Evolutionary conservation across 2,329 filamentous ascomycete genomes (phyloP).

Genomic region (Ophiostoma sp.): DNA sequence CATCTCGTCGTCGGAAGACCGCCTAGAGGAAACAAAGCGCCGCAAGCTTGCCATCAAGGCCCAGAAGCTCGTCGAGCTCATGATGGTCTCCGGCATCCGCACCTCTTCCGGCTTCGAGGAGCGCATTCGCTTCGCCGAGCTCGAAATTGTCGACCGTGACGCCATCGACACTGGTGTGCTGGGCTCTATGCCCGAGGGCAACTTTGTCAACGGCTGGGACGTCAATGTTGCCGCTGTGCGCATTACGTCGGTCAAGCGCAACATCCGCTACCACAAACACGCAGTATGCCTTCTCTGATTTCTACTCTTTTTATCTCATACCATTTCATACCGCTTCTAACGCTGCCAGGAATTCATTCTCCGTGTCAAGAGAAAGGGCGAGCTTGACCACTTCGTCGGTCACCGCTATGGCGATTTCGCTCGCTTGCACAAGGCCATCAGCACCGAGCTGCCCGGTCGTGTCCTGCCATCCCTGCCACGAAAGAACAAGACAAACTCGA

Average conservation of each 20-base stretch:
- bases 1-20: slow-evolving; percentile 94
- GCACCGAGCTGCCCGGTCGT: slow-evolving; percentile 83
- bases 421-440: slow-evolving; percentile 70
- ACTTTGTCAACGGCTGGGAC: slow-evolving; percentile 94
- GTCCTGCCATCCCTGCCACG: slow-evolving; percentile 78
- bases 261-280: slow-evolving; percentile 84
- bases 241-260: slow-evolving; percentile 73
- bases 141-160: slow-evolving; percentile 90
- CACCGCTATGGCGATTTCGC: slow-evolving; percentile 85
- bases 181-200: slow-evolving; percentile 81
- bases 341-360: slow-evolving; percentile 66
- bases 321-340: too few species aligned
- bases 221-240: slow-evolving; percentile 90
- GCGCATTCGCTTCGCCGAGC: slow-evolving; percentile 90
- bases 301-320: too few species aligned
- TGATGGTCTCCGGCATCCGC: slow-evolving; percentile 97
- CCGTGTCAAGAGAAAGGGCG: slow-evolving; percentile 71
- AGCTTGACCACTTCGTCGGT: slow-evolving; percentile 72
- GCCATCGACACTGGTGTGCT: slow-evolving; percentile 87
- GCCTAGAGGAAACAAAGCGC: slow-evolving; percentile 91
- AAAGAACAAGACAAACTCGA: slow-evolving; percentile 81
- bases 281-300: slow-evolving; percentile 39
- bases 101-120: slow-evolving; percentile 97
- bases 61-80: slow-evolving; percentile 91
- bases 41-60: slow-evolving; percentile 87